Evolutionary conservation across 768 basidiomycete genomes (phyloP).

Genomic region (Vararia minispora): DNA sequence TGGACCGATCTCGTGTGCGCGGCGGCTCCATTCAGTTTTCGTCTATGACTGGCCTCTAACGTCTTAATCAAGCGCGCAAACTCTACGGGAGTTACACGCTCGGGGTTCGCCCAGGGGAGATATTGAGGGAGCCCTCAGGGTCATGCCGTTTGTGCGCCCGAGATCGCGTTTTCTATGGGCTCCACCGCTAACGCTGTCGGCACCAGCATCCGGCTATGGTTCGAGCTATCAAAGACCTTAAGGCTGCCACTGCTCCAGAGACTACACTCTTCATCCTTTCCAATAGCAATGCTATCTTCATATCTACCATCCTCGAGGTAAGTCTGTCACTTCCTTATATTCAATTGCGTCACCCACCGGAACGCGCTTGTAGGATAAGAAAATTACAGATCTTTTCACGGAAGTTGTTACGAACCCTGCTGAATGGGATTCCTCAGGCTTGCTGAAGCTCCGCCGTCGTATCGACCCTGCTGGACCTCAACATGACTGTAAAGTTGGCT

Average conservation of each 20-base stretch:
- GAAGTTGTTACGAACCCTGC: slow-evolving; percentile 92
- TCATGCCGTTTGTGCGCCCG: slow-evolving; percentile 73
- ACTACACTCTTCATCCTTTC: slow-evolving; percentile 85
- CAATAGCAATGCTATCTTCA: slow-evolving; percentile 89
- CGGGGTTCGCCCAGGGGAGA: slow-evolving; percentile 61
- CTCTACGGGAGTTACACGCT: slow-evolving; percentile 58
- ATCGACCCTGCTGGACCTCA: slow-evolving; percentile 69
- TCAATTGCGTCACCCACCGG: background rate
- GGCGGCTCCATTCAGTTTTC: background rate
- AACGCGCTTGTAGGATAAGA: slow-evolving; percentile 48
- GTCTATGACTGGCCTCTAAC: slow-evolving; percentile 3
- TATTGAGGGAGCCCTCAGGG: slow-evolving; percentile 66
- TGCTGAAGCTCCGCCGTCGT: slow-evolving; percentile 66
- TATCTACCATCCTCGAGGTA: slow-evolving; percentile 80
- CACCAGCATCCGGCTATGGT: slow-evolving; percentile 92
- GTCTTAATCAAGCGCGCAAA: slow-evolving; percentile 42
- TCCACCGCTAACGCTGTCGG: background rate
- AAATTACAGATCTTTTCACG: slow-evolving; percentile 59
- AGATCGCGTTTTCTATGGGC: background rate
- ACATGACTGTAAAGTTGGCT: slow-evolving; percentile 79
- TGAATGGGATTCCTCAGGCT: slow-evolving; percentile 57
- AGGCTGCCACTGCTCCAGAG: slow-evolving; percentile 48
- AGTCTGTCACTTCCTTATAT: slow-evolving; percentile 1
- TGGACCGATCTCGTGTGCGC: slow-evolving; percentile 95
- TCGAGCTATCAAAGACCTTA: slow-evolving; percentile 73